phyloP scores from a whole-genome alignment of 2,329 filamentous ascomycete species.

The Colletotrichum godetiae region DNA sequence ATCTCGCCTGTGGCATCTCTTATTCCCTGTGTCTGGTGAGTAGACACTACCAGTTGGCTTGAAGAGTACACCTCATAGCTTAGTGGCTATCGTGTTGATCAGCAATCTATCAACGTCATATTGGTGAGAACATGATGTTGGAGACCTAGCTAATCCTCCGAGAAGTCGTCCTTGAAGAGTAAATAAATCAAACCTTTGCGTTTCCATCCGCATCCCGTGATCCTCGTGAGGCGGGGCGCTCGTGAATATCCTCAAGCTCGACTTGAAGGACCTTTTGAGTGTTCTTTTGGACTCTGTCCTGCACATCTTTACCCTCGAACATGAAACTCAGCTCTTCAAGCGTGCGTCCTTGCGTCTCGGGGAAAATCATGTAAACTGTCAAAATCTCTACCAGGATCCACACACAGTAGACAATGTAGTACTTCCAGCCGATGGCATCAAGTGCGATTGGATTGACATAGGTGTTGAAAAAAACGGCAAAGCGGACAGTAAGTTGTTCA shows the following conservation, averaged over 20 bases:
- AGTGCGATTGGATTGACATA: conserved; percentile 59
- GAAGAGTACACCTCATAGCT: neutral
- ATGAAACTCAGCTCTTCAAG: conserved; percentile 72
- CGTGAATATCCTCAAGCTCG: conserved; percentile 21
- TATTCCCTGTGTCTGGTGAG: too few species aligned
- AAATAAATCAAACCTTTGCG: neutral
- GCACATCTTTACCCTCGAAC: conserved; percentile 36
- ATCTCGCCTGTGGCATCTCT: too few species aligned
- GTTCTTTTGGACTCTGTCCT: conserved; percentile 34
- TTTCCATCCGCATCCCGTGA: neutral
- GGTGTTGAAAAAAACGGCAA: conserved; percentile 58
- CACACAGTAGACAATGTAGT: conserved; percentile 56
- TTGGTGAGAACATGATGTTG: neutral
- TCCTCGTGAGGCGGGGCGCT: neutral
- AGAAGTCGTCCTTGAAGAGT: neutral
- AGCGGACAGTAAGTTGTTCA: conserved; percentile 50
- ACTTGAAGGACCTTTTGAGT: conserved; percentile 35
- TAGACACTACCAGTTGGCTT: too few species aligned
- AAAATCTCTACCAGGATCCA: conserved; percentile 55
- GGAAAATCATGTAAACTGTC: conserved; percentile 83
- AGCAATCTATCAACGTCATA: neutral
- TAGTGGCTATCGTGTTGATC: neutral
- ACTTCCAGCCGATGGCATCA: conserved; percentile 52
- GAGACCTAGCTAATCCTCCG: neutral
- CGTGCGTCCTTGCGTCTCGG: conserved; percentile 84